Base-by-base conservation (phyloP, 1,139 yeast genomes). In the Taphrina pruni region DNA sequence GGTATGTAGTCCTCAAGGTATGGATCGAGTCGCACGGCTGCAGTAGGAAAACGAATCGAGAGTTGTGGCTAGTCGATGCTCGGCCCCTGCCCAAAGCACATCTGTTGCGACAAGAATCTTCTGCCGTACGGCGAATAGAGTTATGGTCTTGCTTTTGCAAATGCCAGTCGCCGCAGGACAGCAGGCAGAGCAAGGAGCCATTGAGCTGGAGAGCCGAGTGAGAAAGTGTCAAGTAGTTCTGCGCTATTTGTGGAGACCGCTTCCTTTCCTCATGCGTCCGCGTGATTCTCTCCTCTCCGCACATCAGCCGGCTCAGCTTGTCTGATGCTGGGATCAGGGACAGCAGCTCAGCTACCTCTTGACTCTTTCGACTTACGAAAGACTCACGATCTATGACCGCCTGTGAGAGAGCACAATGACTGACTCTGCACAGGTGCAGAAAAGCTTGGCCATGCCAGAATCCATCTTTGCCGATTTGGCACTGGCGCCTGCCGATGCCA, bases 401-500 rank as follows among this genome's bases (percentile, higher is more conserved):
- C 54, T 14, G 48, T 45, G 48, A 12, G 20, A 17, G 6, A n/a
- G 32, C 48, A 8, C 54, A 8, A 50, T 50, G 54, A 21, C 60
- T 56, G 60, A 56, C 17, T 39, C 60, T 41, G 26, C 6, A 38
- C 52, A 58, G 62, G 43, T 58, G 20, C 48, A 58, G 35, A 58
- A 58, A 20, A 38, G 17, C n/a, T 17, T 58, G 20, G 54, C 62
- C 12, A 58, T 58, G 51, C 39, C 62, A 20, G 61, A 64, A 38
- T 64, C 67, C 6, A 57, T 57, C 67, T 70, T 70, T 57, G 65
- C 58, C 9, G 62, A 72, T 36, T 78, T 79, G 20, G 72, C 74
- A 9, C 72, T 72, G n/a, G 77, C 79, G 17, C 81, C 82, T 20
- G 76, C 81, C 9, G 84, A 81, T 73, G 79, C 82, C 66, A 76